Evolutionary conservation across 2,329 filamentous ascomycete species (phyloP).

Genomic region (Fusarium vanettenii): DNA sequence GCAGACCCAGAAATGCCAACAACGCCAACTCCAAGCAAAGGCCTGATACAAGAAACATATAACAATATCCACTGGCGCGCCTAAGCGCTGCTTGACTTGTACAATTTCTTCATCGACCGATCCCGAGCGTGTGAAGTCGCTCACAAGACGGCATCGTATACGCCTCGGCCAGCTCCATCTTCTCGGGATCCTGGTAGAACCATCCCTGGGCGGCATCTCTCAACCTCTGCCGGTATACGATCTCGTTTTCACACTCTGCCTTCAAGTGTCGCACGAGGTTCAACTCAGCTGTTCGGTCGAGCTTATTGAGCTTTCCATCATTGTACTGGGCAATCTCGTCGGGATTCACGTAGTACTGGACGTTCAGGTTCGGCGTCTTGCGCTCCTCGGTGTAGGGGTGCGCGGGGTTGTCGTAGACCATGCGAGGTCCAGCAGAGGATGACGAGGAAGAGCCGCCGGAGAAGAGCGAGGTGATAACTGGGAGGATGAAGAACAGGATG

Average conservation of each 20-base stretch:
- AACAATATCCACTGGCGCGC: constrained; percentile 13
- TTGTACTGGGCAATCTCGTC: constrained; percentile 78
- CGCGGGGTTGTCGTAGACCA: constrained; percentile 79
- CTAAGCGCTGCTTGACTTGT: neutral
- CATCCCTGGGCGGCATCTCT: constrained; percentile 86
- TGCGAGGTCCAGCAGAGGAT: constrained; percentile 67
- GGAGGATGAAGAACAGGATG: constrained; percentile 87
- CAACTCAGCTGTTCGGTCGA: constrained; percentile 83
- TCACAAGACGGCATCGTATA: constrained; percentile 65
- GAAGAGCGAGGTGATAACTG: constrained; percentile 85
- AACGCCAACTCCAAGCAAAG: constrained; percentile 44
- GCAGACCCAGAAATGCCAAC: constrained; percentile 44
- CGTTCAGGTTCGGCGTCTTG: constrained; percentile 74
- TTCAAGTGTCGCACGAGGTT: constrained; percentile 76
- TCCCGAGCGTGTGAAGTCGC: constrained; percentile 58
- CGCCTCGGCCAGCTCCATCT: constrained; percentile 76
- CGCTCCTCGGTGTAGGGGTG: constrained; percentile 81
- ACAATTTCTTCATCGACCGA: constrained; percentile 38
- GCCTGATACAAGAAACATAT: constrained; percentile 37
- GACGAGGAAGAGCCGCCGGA: constrained; percentile 55
- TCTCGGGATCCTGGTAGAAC: constrained; percentile 84
- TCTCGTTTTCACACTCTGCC: constrained; percentile 80
- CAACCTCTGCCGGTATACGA: constrained; percentile 71
- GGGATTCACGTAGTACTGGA: constrained; percentile 90
- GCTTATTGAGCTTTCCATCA: constrained; percentile 73